Base-by-base conservation (phyloP, 1,139 yeast species). In the Hemisphaericaspora xylofermentans region DNA sequence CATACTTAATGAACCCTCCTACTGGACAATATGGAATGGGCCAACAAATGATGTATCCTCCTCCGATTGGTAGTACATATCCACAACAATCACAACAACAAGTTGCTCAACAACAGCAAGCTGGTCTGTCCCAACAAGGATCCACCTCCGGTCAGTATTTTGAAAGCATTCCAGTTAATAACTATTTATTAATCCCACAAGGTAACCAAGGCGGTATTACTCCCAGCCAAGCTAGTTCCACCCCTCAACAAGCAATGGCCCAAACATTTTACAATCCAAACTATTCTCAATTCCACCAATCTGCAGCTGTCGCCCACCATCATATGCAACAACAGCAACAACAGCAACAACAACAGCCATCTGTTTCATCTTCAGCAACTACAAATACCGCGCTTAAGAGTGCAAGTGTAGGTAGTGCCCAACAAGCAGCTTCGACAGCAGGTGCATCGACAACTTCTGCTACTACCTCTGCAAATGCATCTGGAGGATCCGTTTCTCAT, bases 21-120 rank as follows among this genome's bases (percentile, higher is more conserved):
- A 50, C 49, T 33, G 47, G 52, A 33, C 57, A 54, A 32, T 56
- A 56, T 41, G 45, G 53, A 21, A 46, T 47, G 42, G 52, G 52
- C 37, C 59, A 55, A 33, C 47, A 44, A 32, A 46, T 50, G 24
- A 41, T 50, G 24, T 51, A 51, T 38, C 52, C 55, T 16, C 41
- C 34, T 17, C 42, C 39, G 18, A 36, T 18, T 39, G 43, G 34
- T 36, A 27, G 15, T 28, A 28, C 24, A 13, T 41, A 42, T 24
- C 28, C 24, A 6, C 48, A 44, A 35, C 49, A 37, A 24, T 10
- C 33, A 17, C 38, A 35, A 13, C 35, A 19, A 29, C 33, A 29
- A 28, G 24, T 15, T 14, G 32, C 26, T 10, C 39, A 27, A 29
- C 41, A 39, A 24, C 41, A 39, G 19, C 33, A 27, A 27, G 19